Base-by-base conservation (phyloP, 805 yeast genomes). In the Nakazawaea ernobii region DNA sequence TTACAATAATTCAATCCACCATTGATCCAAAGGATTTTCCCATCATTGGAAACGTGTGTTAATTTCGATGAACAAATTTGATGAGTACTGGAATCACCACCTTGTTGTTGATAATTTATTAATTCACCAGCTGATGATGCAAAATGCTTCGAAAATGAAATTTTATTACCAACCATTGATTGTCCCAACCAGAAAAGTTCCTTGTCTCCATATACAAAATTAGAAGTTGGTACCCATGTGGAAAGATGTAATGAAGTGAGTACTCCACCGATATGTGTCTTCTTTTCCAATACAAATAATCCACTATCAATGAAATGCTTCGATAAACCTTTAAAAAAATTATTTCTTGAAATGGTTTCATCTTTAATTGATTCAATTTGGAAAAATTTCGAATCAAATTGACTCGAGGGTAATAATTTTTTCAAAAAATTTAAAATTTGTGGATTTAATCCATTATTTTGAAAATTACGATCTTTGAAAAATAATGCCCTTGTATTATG, bases 141-240 rank as follows among this genome's bases (percentile, higher is more conserved):
- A 27, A 52, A 33, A 39, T 51, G 46, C 35, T 53, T 53, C 39
- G 58, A 56, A 14, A 50, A 42, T 37, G 43, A 57, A 8, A 52
- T 59, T 32, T 32, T 27, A 27, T 80, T 80, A 8, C 87, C 82
- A 35, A 75, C 69, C 32, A 74, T 65, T 42, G 75, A 70, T 60
- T 80, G 77, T 1, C 86, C 87, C 33, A 86, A 57, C 92, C 92
- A 84, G 56, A 84, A 80, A 53, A 85, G 67, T 59, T 86, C 94
- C 55, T 86, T 86, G 52, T 86, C 94, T 35, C 94, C 92, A 72
- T 86, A 84, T 8, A 83, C 72, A 14, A 49, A 40, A 10, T 13
- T n/a, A 11, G 35, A n/a, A 29, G 57, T 52, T n/a, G 51, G 39
- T n/a, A 81, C 74, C 2, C 77, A 68, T 1, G 69, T 61, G 20